Percentiles rank a stretch among this genome's conserved stretches.
Evolutionary conservation across 108 stramenopile genomes (phyloP).

Genomic region (Craspedostauros australis): DNA sequence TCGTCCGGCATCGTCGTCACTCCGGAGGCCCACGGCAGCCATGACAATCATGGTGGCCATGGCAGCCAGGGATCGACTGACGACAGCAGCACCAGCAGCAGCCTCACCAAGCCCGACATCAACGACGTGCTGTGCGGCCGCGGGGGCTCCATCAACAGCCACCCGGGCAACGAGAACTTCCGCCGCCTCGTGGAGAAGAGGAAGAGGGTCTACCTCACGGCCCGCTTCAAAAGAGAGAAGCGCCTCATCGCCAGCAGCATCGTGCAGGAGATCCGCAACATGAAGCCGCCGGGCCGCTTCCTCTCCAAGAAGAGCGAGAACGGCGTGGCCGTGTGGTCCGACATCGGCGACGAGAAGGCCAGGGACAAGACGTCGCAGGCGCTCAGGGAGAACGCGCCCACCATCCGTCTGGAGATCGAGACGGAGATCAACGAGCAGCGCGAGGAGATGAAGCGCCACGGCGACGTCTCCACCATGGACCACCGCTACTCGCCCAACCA

Average conservation of each 20-base stretch:
- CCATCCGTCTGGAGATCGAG: constrained; percentile 62
- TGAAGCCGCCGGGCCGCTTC: constrained; percentile 77
- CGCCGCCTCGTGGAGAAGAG: constrained; percentile 45
- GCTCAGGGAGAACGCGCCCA: constrained; percentile 75
- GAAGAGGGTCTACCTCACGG: constrained; percentile 55
- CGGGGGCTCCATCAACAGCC: constrained; percentile 55
- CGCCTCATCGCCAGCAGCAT: constrained; percentile 70
- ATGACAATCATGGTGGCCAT: too few relatives aligned
- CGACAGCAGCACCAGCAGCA: too few relatives aligned
- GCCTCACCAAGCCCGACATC: constrained; percentile 29
- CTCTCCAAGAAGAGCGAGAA: constrained; percentile 43
- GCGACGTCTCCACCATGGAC: background rate
- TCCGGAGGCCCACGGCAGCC: too few relatives aligned
- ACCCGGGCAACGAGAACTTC: constrained; percentile 51
- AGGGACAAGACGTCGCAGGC: constrained; percentile 82
- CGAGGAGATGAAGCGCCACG: constrained; percentile 30
- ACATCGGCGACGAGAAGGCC: constrained; percentile 82
- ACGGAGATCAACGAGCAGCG: constrained; percentile 51
- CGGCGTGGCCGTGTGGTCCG: constrained; percentile 49
- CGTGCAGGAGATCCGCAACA: constrained; percentile 63
- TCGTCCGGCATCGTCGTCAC: too few relatives aligned
- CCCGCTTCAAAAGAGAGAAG: constrained; percentile 80
- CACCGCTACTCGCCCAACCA: background rate
- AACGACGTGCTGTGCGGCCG: constrained; percentile 65
- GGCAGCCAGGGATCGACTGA: too few relatives aligned